Percentiles rank a stretch among this genome's conserved stretches.
phyloP scores from a whole-genome alignment of 306 rosid species.

The Inga leiocalycina region DNA sequence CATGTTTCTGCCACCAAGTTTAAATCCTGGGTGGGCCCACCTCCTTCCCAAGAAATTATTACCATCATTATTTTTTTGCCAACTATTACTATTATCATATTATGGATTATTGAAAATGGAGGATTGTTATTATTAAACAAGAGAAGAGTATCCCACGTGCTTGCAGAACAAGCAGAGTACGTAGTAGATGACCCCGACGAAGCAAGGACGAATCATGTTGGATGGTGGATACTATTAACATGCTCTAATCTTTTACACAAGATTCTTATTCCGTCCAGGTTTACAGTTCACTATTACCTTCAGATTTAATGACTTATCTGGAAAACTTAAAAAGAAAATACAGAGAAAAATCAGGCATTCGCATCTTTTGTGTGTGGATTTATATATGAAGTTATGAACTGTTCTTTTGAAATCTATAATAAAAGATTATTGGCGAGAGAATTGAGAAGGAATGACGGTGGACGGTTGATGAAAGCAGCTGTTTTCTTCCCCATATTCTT shows the following conservation, averaged over 20 bases:
- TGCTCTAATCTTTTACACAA: neutral
- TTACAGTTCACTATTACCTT: neutral
- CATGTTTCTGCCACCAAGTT: slow-evolving; percentile 8
- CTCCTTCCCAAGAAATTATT: neutral
- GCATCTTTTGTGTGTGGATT: too few relatives aligned
- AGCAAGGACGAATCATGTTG: neutral
- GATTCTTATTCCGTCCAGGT: neutral
- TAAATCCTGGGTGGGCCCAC: neutral
- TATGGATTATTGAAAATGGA: neutral
- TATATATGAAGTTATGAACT: too few relatives aligned
- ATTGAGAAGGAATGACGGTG: too few relatives aligned
- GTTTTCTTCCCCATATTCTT: too few relatives aligned
- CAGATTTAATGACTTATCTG: neutral
- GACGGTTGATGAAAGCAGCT: too few relatives aligned
- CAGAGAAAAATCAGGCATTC: neutral
- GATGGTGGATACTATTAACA: neutral
- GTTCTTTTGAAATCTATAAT: too few relatives aligned
- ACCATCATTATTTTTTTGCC: too few relatives aligned
- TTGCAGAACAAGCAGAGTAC: neutral
- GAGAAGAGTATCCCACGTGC: neutral
- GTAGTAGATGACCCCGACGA: neutral
- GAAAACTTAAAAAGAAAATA: too few relatives aligned
- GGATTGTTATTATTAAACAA: too few relatives aligned
- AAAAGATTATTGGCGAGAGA: too few relatives aligned
- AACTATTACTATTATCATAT: too few relatives aligned